phyloP scores from a whole-genome alignment of 2,329 filamentous ascomycete genomes.

The Curvularia lunata region DNA sequence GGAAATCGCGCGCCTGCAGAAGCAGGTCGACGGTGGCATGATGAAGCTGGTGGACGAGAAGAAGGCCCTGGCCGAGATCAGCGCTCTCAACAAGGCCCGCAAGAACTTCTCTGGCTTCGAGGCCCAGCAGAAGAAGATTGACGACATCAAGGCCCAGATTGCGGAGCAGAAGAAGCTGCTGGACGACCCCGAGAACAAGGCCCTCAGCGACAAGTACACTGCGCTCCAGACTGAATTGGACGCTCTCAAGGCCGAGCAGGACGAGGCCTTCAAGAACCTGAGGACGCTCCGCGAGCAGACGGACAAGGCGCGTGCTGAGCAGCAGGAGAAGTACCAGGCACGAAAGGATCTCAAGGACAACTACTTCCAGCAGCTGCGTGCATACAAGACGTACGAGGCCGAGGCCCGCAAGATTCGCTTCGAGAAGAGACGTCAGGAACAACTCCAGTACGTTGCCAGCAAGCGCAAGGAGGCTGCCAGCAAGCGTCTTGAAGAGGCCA shows the following conservation, averaged over 20 bases:
- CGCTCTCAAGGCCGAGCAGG: conserved; percentile 87
- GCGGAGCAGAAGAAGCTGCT: conserved; percentile 86
- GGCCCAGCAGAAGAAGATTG: conserved; percentile 84
- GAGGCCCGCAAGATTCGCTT: conserved; percentile 77
- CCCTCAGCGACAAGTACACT: conserved; percentile 83
- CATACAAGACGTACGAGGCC: conserved; percentile 81
- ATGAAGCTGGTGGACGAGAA: conserved; percentile 98
- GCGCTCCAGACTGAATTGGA: conserved; percentile 88
- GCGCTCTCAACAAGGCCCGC: conserved; percentile 81
- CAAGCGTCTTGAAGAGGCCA: conserved; percentile 79
- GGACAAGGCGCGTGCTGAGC: conserved; percentile 79
- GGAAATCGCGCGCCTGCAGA: conserved; percentile 80
- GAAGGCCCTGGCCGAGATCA: conserved; percentile 86
- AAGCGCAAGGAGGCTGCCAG: conserved; percentile 78
- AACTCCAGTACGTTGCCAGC: conserved; percentile 73
- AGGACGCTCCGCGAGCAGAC: conserved; percentile 85
- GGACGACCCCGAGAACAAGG: conserved; percentile 90
- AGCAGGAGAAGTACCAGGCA: conserved; percentile 82
- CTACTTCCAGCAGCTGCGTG: conserved; percentile 82
- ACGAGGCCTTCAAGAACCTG: conserved; percentile 86
- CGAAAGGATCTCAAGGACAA: conserved; percentile 89
- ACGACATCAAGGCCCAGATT: conserved; percentile 84
- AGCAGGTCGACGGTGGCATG: conserved; percentile 83
- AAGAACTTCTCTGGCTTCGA: conserved; percentile 91
- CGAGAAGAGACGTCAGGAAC: conserved; percentile 82